Evolutionary conservation across 768 basidiomycete genomes (phyloP).

Genomic region (Boletales sp.): DNA sequence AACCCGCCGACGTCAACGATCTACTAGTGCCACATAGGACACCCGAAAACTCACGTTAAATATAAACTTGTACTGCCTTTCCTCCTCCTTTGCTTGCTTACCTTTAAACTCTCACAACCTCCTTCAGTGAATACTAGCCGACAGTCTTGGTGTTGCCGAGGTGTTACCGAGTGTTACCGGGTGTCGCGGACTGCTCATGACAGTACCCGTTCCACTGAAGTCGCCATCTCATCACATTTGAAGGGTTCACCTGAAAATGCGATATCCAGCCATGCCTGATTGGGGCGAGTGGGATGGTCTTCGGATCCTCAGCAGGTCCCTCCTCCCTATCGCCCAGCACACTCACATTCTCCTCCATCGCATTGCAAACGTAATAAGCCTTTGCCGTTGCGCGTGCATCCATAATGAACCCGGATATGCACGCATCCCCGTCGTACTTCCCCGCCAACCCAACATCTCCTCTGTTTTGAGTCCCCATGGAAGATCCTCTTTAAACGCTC

Average conservation of each 20-base stretch:
- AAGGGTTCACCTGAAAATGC: constrained; percentile 48
- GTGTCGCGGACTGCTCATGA: no score
- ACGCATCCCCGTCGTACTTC: constrained; percentile 65
- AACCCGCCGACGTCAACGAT: no score
- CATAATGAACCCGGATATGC: constrained; percentile 41
- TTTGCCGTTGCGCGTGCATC: constrained; percentile 47
- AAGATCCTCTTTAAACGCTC: constrained; percentile 45
- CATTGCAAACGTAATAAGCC: constrained; percentile 45
- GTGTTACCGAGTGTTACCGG: no score
- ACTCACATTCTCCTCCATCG: constrained; percentile 36
- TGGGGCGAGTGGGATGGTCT: constrained; percentile 36
- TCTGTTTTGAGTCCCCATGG: constrained; percentile 62
- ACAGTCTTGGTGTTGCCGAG: no score
- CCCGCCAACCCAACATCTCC: constrained; percentile 67
- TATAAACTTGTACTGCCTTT: constrained; percentile 59
- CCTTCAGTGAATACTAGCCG: no score
- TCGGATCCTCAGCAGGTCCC: constrained; percentile 34
- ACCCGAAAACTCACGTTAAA: constrained; percentile 41
- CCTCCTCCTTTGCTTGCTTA: constrained; percentile 42
- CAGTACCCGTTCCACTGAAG: no score
- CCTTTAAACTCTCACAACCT: constrained; percentile 51
- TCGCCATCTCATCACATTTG: constrained; percentile 35
- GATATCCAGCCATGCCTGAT: constrained; percentile 59
- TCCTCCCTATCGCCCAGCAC: constrained; percentile 29
- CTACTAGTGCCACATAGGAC: no score